A percentile compares a stretch with the other conserved stretches of the same genome.
Conservation (phyloP, 495 filamentous ascomycete genomes). For the Chaetomium cochliodes region DNA sequence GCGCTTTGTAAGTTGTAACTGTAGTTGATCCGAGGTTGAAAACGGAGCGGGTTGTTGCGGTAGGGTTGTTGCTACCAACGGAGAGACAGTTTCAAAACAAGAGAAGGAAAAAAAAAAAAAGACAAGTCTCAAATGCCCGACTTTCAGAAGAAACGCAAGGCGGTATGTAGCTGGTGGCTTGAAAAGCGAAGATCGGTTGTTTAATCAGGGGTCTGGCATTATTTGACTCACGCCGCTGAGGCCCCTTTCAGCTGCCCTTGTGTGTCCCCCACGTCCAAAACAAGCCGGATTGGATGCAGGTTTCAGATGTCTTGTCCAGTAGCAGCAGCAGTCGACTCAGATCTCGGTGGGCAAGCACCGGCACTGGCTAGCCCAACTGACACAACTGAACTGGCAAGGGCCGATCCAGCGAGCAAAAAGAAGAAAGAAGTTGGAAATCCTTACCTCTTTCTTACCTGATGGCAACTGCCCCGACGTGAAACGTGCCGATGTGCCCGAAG, state of each 20-base stretch:
- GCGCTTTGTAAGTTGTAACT: neutral
- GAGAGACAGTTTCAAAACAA: neutral
- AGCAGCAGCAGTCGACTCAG: neutral
- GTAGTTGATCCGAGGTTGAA: neutral
- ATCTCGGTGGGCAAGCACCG: no score
- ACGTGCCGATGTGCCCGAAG: no score
- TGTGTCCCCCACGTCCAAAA: constrained; percentile 12
- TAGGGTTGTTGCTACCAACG: neutral
- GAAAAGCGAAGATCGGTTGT: neutral
- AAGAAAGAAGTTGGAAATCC: neutral
- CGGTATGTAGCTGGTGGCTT: no score
- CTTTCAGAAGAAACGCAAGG: neutral
- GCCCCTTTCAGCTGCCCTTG: neutral
- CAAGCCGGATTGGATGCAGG: constrained; percentile 11
- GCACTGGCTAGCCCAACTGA: no score
- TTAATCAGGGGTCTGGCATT: neutral
- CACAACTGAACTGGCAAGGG: constrained; percentile 1
- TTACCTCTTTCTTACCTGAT: neutral
- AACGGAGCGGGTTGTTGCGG: neutral
- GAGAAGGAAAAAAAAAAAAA: neutral
- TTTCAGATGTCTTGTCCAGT: constrained; percentile 12
- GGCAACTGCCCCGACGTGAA: neutral
- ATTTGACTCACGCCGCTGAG: constrained; percentile 18
- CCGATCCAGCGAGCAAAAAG: neutral
- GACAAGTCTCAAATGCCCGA: neutral